A percentile compares a stretch with the other conserved stretches of the same genome.
Conservation (phyloP, 257 asterid genomes). For the Rhazya stricta region DNA sequence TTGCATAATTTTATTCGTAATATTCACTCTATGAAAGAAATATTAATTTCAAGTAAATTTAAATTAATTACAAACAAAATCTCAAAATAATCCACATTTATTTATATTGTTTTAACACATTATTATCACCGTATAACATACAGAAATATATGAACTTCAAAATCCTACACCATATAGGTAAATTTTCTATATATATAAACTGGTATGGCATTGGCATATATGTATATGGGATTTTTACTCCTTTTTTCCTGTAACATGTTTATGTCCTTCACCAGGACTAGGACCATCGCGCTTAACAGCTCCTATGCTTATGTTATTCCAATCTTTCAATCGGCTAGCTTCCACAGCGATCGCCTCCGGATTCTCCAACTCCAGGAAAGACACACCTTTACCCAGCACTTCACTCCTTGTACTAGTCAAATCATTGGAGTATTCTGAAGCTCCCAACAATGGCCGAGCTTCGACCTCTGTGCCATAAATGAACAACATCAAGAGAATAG, state of each 20-base stretch:
- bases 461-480: neutral
- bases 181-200: no score
- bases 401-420: neutral
- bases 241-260: neutral
- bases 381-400: neutral
- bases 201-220: no score
- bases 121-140: no score
- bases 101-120: no score
- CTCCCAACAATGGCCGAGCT: neutral
- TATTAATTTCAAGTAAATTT: no score
- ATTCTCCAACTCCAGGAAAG: neutral
- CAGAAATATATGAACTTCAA: no score
- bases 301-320: neutral
- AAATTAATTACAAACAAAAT: no score
- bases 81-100: no score
- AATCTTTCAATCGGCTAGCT: neutral
- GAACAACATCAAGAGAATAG: neutral
- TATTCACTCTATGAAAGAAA: no score
- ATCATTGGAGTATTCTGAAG: neutral
- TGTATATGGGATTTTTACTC: neutral
- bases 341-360: neutral
- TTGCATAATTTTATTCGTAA: no score
- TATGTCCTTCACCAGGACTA: conserved; percentile 38
- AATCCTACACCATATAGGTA: no score
- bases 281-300: neutral